Conservation (phyloP, 345 rosid genomes). For the Mallotus nudiflorus region DNA sequence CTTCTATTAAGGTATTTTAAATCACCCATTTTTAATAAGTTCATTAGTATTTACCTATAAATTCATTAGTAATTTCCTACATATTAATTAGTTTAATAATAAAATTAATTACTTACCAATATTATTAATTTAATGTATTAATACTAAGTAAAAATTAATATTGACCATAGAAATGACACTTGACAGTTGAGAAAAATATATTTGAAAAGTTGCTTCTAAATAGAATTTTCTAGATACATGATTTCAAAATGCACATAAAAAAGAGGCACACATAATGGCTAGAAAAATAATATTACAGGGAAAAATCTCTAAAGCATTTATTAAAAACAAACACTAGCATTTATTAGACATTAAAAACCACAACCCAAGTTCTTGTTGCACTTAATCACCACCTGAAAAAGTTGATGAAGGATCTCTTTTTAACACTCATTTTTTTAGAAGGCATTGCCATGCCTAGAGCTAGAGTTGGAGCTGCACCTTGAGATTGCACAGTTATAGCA, state of each 20-base stretch:
- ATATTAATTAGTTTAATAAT: too few species aligned
- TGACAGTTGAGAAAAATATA: too few species aligned
- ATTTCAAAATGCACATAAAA: neutral
- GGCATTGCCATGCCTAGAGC: conserved; percentile 18
- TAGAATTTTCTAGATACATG: neutral
- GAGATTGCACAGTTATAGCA: conserved; percentile 16
- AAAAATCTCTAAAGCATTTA: conserved; percentile 1
- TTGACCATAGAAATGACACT: too few species aligned
- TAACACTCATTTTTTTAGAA: neutral
- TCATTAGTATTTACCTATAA: too few species aligned
- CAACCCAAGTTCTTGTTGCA: neutral
- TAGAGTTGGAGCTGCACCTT: neutral
- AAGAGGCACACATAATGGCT: neutral
- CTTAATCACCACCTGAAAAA: neutral
- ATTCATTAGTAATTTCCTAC: too few species aligned
- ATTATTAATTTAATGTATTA: too few species aligned
- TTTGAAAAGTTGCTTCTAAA: too few species aligned
- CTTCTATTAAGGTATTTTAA: too few species aligned
- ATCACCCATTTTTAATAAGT: too few species aligned
- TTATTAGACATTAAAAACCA: too few species aligned
- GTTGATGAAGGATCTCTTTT: conserved; percentile 13
- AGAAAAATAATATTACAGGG: neutral
- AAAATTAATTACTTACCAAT: too few species aligned
- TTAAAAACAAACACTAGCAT: neutral
- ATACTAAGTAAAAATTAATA: too few species aligned